Evolutionary conservation across 2,329 filamentous ascomycete species (phyloP).

Genomic region (Decorospora gaudefroyi): DNA sequence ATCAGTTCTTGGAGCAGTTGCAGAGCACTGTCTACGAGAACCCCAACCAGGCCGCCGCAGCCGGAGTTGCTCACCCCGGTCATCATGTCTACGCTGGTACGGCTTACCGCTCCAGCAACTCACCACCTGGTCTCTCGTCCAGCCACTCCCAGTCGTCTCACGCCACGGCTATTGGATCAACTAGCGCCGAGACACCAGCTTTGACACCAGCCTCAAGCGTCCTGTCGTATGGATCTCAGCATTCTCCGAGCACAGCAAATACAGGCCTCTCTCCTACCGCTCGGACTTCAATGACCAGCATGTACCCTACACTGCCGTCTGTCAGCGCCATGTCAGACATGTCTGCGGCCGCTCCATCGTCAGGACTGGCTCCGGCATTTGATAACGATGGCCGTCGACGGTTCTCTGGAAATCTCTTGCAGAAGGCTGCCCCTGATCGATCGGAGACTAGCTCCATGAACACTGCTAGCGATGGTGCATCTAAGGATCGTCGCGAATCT

Average conservation of each 20-base stretch:
- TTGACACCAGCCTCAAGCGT: conserved; percentile 76
- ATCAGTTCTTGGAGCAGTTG: conserved; percentile 93
- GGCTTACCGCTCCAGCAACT: conserved; percentile 61
- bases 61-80: conserved; percentile 75
- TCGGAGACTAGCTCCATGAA: conserved; percentile 47
- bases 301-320: conserved; percentile 76
- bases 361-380: conserved; percentile 69
- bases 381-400: conserved; percentile 64
- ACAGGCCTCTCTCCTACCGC: conserved; percentile 67
- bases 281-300: conserved; percentile 59
- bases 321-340: conserved; percentile 68
- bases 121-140: conserved; percentile 53
- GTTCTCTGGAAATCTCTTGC: conserved; percentile 65
- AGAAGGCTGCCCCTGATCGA: conserved; percentile 50
- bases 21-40: conserved; percentile 96
- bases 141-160: conserved; percentile 59
- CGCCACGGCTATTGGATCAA: conserved; percentile 48
- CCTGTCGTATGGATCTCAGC: conserved; percentile 76
- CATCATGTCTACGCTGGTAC: conserved; percentile 64
- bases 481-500: conserved; percentile 42
- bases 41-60: conserved; percentile 76
- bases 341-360: conserved; percentile 65
- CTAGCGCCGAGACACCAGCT: conserved; percentile 67
- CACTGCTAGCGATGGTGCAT: conserved; percentile 45
- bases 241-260: conserved; percentile 70